These are phyloP conservation scores for Hortaea werneckii DNA, from an alignment of 2,329 filamentous ascomycete genomes.

Conservation along the genomic window DNA sequence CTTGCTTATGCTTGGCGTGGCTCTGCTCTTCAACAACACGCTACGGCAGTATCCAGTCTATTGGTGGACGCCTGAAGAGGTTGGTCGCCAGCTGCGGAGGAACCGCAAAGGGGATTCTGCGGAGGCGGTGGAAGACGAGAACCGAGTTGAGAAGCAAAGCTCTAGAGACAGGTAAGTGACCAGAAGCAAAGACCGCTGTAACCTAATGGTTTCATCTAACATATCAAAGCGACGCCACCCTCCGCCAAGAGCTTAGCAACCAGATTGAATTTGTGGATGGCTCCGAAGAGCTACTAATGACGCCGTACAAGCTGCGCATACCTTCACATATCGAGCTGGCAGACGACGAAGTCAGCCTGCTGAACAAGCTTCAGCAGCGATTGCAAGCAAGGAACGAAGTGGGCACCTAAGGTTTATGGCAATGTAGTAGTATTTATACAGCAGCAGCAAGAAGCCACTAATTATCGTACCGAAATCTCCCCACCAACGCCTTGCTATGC, in stretches of 20 bases:
- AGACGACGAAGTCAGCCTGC: conserved; percentile 24
- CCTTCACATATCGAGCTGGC: conserved; percentile 28
- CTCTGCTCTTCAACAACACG: conserved; percentile 37
- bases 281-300: conserved; percentile 22
- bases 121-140: neutral
- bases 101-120: neutral
- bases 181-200: neutral
- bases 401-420: no score
- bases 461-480: no score
- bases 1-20: conserved; percentile 33
- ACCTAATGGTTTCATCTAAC: neutral
- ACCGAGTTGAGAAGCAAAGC: neutral
- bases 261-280: conserved; percentile 10
- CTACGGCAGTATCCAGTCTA: conserved; percentile 37
- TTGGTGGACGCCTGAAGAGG: conserved; percentile 38
- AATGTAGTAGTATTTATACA: no score
- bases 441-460: no score
- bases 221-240: conserved; percentile 8
- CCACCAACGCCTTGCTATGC: neutral
- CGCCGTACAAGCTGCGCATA: conserved; percentile 21
- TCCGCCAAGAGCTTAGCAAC: conserved; percentile 11
- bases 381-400: conserved; percentile 9
- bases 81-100: conserved; percentile 20
- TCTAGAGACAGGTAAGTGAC: neutral
- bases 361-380: conserved; percentile 27